Conservation (phyloP, 192 early-diverging fungal species). For the Mortierella hygrophila region DNA sequence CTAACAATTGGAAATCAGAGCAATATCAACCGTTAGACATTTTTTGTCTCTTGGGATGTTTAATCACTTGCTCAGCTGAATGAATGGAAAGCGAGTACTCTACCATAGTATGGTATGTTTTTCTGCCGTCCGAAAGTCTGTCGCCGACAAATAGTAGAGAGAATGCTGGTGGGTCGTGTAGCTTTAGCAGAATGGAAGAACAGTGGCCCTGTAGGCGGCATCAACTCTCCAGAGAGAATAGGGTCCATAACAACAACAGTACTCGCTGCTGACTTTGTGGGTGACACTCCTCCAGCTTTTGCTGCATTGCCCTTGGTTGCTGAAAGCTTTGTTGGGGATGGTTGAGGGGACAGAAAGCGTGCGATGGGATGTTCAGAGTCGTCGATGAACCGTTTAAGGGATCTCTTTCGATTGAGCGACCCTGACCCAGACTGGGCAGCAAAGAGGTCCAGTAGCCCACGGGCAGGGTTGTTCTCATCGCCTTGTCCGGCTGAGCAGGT, state of each 20-base stretch:
- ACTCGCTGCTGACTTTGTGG: background rate
- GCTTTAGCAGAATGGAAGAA: constrained; percentile 27
- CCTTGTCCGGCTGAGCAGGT: constrained; percentile 19
- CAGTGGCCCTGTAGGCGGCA: constrained; percentile 9
- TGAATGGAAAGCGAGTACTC: too few relatives aligned
- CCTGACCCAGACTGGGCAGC: constrained; percentile 30
- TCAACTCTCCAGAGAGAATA: background rate
- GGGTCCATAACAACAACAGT: background rate
- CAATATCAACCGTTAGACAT: background rate
- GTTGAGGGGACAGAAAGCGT: background rate
- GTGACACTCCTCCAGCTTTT: background rate
- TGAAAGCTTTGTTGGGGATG: background rate
- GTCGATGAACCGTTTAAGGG: constrained; percentile 31
- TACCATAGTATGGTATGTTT: constrained; percentile 41
- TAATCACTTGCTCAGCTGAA: background rate
- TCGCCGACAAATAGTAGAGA: constrained; percentile 15
- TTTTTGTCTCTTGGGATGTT: background rate
- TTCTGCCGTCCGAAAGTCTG: constrained; percentile 22
- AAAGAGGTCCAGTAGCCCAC: constrained; percentile 49
- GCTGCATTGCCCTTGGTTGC: background rate
- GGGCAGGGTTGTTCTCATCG: constrained; percentile 42
- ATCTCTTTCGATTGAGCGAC: constrained; percentile 26
- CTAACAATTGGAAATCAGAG: constrained; percentile 1
- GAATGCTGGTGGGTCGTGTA: constrained; percentile 6
- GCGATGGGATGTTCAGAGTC: constrained; percentile 8